Percentiles rank a stretch among this genome's conserved stretches.
These are phyloP conservation scores for Podaxis sp. DNA, from an alignment of 768 basidiomycete species.

Conservation along the genomic window DNA sequence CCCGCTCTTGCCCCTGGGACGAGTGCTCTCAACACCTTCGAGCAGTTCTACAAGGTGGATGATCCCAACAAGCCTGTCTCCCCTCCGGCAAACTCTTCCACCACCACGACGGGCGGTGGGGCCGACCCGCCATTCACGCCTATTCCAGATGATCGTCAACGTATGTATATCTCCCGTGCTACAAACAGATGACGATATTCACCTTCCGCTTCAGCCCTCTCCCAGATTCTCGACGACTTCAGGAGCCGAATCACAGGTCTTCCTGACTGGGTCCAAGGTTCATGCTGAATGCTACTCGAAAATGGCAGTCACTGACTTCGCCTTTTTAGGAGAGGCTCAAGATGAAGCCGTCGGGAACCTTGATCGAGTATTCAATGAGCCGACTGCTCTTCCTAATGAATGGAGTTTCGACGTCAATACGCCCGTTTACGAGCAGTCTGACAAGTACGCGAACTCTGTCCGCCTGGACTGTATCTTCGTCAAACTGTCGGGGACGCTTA, in stretches of 20 bases:
- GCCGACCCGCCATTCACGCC: not conserved
- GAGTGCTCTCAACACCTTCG: not conserved
- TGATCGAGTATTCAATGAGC: not conserved
- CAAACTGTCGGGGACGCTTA: not conserved
- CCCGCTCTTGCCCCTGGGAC: not conserved
- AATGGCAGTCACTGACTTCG: not conserved
- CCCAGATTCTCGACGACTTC: not conserved
- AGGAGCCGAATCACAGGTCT: not conserved
- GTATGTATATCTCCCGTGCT: not conserved
- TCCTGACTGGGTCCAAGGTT: not conserved
- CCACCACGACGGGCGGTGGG: not conserved
- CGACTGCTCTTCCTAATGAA: not conserved
- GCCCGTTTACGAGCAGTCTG: not conserved
- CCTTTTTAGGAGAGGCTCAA: not conserved
- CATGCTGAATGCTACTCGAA: not conserved
- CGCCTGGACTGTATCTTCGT: not conserved
- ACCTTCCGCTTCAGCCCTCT: not conserved
- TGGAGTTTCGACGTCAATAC: not conserved
- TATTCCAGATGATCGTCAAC: not conserved
- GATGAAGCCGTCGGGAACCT: not conserved
- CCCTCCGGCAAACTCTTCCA: not conserved
- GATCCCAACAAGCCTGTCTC: not conserved
- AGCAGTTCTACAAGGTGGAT: not conserved
- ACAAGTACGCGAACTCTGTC: not conserved
- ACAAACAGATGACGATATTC: not conserved